Evolutionary conservation across 352 stramenopile species (phyloP).

Genomic region (Phytophthora lateralis): DNA sequence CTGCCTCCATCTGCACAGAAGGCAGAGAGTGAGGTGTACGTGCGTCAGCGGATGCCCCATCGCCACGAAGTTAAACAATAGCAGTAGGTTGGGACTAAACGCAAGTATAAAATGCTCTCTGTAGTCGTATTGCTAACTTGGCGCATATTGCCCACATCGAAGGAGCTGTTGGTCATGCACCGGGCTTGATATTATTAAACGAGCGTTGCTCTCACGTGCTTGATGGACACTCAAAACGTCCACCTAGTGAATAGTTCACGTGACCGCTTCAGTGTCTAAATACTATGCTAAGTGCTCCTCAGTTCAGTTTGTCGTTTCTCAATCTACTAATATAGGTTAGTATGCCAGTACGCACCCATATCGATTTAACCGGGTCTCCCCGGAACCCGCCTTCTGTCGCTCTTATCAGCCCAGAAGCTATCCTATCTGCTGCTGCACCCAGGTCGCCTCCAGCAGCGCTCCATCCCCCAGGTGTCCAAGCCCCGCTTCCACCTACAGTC

Average conservation of each 20-base stretch:
- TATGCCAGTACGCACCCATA: background rate
- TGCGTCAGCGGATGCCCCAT: conserved; percentile 1
- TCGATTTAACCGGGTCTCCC: background rate
- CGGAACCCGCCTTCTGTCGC: background rate
- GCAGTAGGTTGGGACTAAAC: too few species aligned
- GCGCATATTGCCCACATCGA: too few species aligned
- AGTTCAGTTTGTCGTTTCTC: too few species aligned
- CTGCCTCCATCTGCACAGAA: background rate
- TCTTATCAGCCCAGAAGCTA: conserved; percentile 14
- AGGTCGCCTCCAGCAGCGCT: background rate
- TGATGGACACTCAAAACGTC: too few species aligned
- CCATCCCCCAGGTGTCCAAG: background rate
- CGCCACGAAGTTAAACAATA: background rate
- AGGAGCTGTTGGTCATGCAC: background rate
- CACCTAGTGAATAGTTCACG: too few species aligned
- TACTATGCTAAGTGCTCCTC: too few species aligned
- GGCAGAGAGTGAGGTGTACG: conserved; percentile 18
- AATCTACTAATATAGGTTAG: background rate
- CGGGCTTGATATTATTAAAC: background rate
- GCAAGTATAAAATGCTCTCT: too few species aligned
- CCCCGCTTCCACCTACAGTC: background rate
- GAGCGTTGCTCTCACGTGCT: background rate
- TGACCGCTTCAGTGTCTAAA: too few species aligned
- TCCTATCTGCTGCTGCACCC: too few species aligned
- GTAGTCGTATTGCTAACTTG: too few species aligned